Evolutionary conservation across 257 asterid species (phyloP), one percentile per base, ranked within the genome.

Genomic region (Nicotiana tomentosiformis): DNA sequence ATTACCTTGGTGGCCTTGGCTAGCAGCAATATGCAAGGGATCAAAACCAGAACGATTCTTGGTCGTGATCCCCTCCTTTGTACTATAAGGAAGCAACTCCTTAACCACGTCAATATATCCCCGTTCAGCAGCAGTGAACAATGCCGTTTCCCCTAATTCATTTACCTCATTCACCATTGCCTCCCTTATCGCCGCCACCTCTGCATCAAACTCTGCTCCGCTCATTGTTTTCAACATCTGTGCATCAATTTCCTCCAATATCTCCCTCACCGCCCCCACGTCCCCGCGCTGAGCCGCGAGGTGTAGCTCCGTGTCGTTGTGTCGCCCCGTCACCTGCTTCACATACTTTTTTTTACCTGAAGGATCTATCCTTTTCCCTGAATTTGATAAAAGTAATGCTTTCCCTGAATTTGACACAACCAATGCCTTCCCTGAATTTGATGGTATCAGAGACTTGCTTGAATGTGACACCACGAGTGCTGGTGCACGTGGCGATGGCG

Each of bases 261-360:
- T 91, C 86, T 85, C 89, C 86, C 88, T 89, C 89, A 93, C 97
- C 7, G 93, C 94, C 17, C 81, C 89, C 80, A 89, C 89, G 32
- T 93, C 98, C 2, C 98, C 97, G 56, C 90, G 89, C 83, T 94
- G 96, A 5, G 98, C 94, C 1, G 98, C 98, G 81, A 94, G 86
- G 86, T 94, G 98, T 66, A 94, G 91, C 88, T 92, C 98, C 29
- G 98, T 94, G 49, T 94, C 98, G 5, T 94, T 93, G 91, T 93
- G 95, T 86, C 94, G 87, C 0, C 98, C 98, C 5, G 97, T 93
- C 46, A 94, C 98, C 87, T 94, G 98, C 90, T 89, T 94, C 87
- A 94, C 98, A 67, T 94, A 93, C 91, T 93, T 94, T 88, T 90
- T 88, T 78, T 80, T 88, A 39, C 85, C 88, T 37, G 89, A 56